These are phyloP conservation scores for Xylaria digitata DNA, from an alignment of 2,329 filamentous ascomycete genomes.

Conservation along the genomic window DNA sequence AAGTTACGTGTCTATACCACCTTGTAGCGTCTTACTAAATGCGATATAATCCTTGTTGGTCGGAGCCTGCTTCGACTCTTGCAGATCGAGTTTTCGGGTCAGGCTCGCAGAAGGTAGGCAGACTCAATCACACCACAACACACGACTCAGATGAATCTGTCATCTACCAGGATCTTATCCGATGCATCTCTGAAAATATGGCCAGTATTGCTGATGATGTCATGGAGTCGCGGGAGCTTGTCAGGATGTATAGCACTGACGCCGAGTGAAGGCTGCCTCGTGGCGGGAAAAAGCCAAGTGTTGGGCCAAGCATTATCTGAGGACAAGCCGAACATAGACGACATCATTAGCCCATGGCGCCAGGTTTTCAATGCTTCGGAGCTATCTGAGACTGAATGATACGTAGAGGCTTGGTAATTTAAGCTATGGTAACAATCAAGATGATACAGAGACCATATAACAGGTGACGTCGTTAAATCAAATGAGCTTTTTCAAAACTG, in stretches of 20 bases:
- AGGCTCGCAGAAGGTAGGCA: not conserved
- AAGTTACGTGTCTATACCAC: too few species aligned
- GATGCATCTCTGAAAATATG: slow-evolving; percentile 3
- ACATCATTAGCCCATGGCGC: slow-evolving; percentile 23
- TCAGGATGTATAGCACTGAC: slow-evolving; percentile 32
- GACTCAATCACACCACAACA: not conserved
- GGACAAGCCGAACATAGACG: slow-evolving; percentile 1
- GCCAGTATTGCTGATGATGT: slow-evolving; percentile 5
- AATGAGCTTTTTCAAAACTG: slow-evolving; percentile 28
- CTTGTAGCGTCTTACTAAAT: too few species aligned
- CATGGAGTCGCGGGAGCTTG: slow-evolving; percentile 26
- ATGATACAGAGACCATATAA: slow-evolving; percentile 23
- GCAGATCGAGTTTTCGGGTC: too few species aligned
- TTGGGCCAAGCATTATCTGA: slow-evolving; percentile 20
- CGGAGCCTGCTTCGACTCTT: too few species aligned
- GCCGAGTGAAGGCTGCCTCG: slow-evolving; percentile 25
- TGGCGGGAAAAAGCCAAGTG: slow-evolving; percentile 8
- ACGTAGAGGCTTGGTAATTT: not conserved
- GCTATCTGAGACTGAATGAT: slow-evolving; percentile 2
- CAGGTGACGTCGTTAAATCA: slow-evolving; percentile 24
- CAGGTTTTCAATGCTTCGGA: slow-evolving; percentile 30
- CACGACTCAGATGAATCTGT: too few species aligned
- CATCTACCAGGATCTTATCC: too few species aligned
- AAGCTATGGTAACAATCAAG: not conserved
- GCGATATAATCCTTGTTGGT: too few species aligned